These are phyloP conservation scores for Trichophyton rubrum DNA, from an alignment of 2,329 filamentous ascomycete species.

Conservation along the genomic window DNA sequence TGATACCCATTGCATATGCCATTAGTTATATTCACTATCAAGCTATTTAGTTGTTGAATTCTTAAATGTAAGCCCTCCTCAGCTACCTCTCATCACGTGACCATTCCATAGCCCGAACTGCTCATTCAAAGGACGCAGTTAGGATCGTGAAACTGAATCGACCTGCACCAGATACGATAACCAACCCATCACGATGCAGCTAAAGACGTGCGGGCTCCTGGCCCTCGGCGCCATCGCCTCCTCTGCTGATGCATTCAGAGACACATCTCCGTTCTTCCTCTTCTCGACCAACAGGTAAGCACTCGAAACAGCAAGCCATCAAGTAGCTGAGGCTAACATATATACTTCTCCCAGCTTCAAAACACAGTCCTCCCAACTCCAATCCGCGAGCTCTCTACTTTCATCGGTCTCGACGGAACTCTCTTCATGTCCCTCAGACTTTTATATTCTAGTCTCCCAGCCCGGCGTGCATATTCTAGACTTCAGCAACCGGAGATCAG, in stretches of 20 bases:
- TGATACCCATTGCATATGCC: too few relatives aligned
- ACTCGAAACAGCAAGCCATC: background rate
- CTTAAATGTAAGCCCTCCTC: background rate
- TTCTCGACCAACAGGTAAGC: constrained; percentile 73
- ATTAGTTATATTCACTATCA: background rate
- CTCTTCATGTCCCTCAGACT: constrained; percentile 55
- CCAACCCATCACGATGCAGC: constrained; percentile 25
- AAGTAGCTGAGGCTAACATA: background rate
- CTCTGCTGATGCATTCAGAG: constrained; percentile 59
- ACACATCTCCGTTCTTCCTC: constrained; percentile 80
- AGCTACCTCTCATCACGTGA: background rate
- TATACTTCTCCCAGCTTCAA: constrained; percentile 22
- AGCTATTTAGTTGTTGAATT: background rate
- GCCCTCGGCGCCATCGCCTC: constrained; percentile 39
- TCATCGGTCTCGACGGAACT: constrained; percentile 39
- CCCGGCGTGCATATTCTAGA: constrained; percentile 60
- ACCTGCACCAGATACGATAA: background rate
- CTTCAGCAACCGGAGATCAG: constrained; percentile 42
- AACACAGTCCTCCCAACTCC: constrained; percentile 30
- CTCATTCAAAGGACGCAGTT: background rate
- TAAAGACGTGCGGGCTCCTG: constrained; percentile 33
- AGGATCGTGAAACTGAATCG: background rate
- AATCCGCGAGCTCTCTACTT: constrained; percentile 33
- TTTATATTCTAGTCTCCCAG: constrained; percentile 68
- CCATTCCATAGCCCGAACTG: too few relatives aligned